phyloP scores from a whole-genome alignment of 2,329 filamentous ascomycete genomes.

The Hypoxylon sp. region DNA sequence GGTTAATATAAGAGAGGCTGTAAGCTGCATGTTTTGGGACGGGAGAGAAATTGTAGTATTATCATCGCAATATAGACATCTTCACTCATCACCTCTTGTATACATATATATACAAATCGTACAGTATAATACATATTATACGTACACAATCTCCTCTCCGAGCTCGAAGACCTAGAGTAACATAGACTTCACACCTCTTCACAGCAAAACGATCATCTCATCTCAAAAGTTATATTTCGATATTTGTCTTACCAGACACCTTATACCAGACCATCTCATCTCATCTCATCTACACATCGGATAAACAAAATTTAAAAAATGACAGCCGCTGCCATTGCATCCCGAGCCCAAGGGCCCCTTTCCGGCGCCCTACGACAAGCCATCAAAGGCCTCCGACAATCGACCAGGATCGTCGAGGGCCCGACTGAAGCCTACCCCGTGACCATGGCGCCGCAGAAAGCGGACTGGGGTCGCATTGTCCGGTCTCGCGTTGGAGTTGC shows the following conservation, averaged over 20 bases:
- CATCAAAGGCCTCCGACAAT: constrained; percentile 32
- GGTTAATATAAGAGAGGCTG: constrained; percentile 34
- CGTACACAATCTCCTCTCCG: constrained; percentile 34
- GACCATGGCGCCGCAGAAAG: constrained; percentile 23
- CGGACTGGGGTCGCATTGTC: constrained; percentile 56
- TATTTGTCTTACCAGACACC: constrained; percentile 34
- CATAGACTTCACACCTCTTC: constrained; percentile 33
- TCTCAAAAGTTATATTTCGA: constrained; percentile 30
- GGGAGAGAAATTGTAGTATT: constrained; percentile 10
- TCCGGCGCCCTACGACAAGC: constrained; percentile 33
- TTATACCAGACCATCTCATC: constrained; percentile 2
- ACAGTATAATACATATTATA: not conserved
- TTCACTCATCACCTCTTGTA: constrained; percentile 27
- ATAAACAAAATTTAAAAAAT: constrained; percentile 19
- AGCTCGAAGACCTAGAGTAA: constrained; percentile 19
- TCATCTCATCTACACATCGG: constrained; percentile 11
- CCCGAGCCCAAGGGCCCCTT: constrained; percentile 37
- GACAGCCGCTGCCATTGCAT: constrained; percentile 29
- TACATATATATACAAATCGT: constrained; percentile 14
- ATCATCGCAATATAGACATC: constrained; percentile 41
- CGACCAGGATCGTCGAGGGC: constrained; percentile 36
- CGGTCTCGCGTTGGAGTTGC: constrained; percentile 51
- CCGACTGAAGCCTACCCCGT: constrained; percentile 32
- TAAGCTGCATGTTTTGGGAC: constrained; percentile 24
- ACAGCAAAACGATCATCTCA: constrained; percentile 14